A percentile compares a stretch with the other conserved stretches of the same genome.
phyloP scores from a whole-genome alignment of 1,284 basidiomycete genomes.

The Schizophyllum amplum region DNA sequence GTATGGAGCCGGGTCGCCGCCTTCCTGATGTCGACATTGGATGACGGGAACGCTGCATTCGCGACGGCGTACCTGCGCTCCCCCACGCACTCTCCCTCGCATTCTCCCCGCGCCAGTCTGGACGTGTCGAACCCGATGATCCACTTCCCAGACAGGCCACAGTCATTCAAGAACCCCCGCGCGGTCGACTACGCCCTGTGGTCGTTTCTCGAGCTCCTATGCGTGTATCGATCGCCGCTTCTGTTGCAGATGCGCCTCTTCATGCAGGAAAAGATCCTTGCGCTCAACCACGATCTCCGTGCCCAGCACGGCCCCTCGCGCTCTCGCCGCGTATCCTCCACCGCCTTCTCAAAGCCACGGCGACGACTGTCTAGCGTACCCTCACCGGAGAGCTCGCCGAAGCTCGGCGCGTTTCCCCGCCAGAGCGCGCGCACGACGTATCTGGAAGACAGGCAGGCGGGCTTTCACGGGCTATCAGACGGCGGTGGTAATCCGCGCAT shows the following conservation, averaged over 20 bases:
- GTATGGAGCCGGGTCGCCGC: slow-evolving; percentile 54
- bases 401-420: slow-evolving; percentile 23
- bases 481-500: slow-evolving; percentile 33
- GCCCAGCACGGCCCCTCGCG: slow-evolving; percentile 20
- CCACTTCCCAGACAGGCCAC: slow-evolving; percentile 16
- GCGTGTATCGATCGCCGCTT: slow-evolving; percentile 55
- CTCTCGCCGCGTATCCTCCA: slow-evolving; percentile 33
- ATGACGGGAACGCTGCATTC: slow-evolving; percentile 52
- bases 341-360: slow-evolving; percentile 39
- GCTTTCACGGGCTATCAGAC: slow-evolving; percentile 26
- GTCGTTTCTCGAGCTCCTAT: slow-evolving; percentile 65
- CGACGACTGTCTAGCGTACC: slow-evolving; percentile 29
- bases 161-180: slow-evolving; percentile 33
- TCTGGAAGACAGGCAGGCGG: slow-evolving; percentile 30
- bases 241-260: slow-evolving; percentile 57
- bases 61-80: slow-evolving; percentile 34
- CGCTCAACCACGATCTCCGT: slow-evolving; percentile 41
- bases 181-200: slow-evolving; percentile 69
- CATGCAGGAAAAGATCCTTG: slow-evolving; percentile 50
- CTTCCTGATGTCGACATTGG: slow-evolving; percentile 41
- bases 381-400: slow-evolving; percentile 46
- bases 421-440: slow-evolving; percentile 13
- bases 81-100: slow-evolving; percentile 35
- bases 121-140: slow-evolving; percentile 24
- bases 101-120: slow-evolving; percentile 30